phyloP scores from a whole-genome alignment of 176 grass and related monocot species.

The Thinopyrum elongatum region DNA sequence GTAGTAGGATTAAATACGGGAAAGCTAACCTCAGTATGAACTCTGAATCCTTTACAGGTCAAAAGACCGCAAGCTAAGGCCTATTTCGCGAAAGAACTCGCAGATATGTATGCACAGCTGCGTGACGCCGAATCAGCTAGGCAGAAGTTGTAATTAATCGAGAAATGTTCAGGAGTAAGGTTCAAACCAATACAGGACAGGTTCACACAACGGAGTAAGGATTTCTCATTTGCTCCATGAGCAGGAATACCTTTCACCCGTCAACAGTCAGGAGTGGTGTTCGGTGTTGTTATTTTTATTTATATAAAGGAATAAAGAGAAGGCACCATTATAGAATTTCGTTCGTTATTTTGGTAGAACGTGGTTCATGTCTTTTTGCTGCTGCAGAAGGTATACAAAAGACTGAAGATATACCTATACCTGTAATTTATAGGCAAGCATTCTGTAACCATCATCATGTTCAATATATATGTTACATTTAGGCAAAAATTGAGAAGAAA shows the following conservation, averaged over 20 bases:
- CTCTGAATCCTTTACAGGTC: conserved; percentile 40
- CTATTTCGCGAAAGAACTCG: conserved; percentile 80
- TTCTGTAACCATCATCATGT: background rate
- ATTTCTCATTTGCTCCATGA: background rate
- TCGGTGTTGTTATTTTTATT: background rate
- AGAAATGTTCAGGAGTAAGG: conserved; percentile 5
- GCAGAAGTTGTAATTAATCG: conserved; percentile 22
- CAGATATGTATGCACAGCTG: conserved; percentile 70
- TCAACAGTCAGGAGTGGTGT: background rate
- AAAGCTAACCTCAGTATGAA: background rate
- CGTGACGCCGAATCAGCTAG: conserved; percentile 33
- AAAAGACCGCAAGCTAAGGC: conserved; percentile 94
- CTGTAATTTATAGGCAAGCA: background rate
- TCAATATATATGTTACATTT: background rate
- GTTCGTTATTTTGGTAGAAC: background rate
- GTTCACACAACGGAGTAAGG: background rate
- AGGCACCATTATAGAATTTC: background rate
- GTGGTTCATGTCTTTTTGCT: background rate
- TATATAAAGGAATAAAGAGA: conserved; percentile 2
- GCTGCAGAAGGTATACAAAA: background rate
- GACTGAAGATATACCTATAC: background rate
- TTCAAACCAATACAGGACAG: background rate
- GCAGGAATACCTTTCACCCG: background rate
- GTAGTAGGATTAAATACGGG: background rate
- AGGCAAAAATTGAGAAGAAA: background rate